Conservation (phyloP, 2,329 filamentous ascomycete species). For the Elsinoe australis region DNA sequence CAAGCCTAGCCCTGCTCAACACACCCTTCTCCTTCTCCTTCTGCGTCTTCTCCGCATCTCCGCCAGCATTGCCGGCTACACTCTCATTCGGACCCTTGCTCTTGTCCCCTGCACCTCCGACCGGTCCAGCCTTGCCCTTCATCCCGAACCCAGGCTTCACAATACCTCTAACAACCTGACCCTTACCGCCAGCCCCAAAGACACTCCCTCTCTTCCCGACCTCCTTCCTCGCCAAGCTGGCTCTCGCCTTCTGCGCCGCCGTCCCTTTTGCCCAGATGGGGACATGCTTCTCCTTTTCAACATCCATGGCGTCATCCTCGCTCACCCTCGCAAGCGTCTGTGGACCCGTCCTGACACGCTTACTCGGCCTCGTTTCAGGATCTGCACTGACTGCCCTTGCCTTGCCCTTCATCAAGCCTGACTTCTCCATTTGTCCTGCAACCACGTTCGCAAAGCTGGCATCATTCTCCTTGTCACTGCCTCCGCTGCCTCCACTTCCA, state of each 20-base stretch:
- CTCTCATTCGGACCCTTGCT: neutral
- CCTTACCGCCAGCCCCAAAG: neutral
- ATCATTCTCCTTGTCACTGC: constrained; percentile 38
- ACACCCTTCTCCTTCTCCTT: constrained; percentile 22
- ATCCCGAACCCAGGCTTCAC: too few species aligned
- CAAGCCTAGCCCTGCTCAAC: constrained; percentile 18
- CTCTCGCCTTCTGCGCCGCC: constrained; percentile 11
- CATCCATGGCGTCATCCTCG: neutral
- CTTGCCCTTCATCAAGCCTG: constrained; percentile 17
- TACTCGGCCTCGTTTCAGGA: constrained; percentile 24
- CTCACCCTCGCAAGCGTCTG: constrained; percentile 14
- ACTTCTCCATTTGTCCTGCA: constrained; percentile 26
- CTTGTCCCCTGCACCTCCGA: neutral
- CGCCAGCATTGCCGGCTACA: constrained; percentile 7
- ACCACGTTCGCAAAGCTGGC: constrained; percentile 21
- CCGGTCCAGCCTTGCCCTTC: neutral
- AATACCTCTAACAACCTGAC: too few species aligned
- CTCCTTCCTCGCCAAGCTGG: constrained; percentile 11
- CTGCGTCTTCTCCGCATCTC: constrained; percentile 31
- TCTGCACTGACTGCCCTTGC: constrained; percentile 15
- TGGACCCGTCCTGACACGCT: constrained; percentile 24
- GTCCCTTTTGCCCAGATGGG: constrained; percentile 15
- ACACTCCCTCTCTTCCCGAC: neutral
- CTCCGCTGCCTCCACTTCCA: neutral
- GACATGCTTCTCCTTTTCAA: neutral